These are phyloP conservation scores for Jackrogersella multiformis DNA, from an alignment of 495 filamentous ascomycete genomes.

Conservation along the genomic window DNA sequence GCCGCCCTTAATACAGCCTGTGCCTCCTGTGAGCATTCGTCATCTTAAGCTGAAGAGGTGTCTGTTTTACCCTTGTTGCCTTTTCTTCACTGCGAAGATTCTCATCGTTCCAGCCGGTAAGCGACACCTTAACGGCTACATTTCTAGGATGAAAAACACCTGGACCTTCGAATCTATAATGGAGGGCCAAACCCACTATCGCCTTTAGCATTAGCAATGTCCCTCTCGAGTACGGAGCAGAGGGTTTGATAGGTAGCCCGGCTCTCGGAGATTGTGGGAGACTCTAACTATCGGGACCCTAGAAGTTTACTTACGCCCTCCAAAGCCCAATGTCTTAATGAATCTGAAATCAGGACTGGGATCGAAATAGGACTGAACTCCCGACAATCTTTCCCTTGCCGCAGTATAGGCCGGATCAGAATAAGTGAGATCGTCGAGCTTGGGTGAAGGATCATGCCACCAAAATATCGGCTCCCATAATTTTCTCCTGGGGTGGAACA, in stretches of 20 bases:
- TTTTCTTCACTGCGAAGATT: conserved; percentile 12
- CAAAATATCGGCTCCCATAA: too few species aligned
- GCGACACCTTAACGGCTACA: conserved; percentile 15
- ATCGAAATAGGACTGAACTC: not conserved
- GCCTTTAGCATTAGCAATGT: not conserved
- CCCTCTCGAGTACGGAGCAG: not conserved
- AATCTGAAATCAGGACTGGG: not conserved
- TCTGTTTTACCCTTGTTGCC: not conserved
- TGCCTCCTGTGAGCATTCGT: not conserved
- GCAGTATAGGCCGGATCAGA: not conserved
- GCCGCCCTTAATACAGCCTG: conserved; percentile 13
- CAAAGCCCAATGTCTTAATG: conserved; percentile 17
- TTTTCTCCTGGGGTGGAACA: too few species aligned
- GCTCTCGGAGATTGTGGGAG: not conserved
- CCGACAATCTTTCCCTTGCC: not conserved
- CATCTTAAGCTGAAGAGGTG: too few species aligned
- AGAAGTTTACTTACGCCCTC: conserved; percentile 23
- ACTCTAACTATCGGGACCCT: not conserved
- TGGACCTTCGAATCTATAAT: conserved; percentile 2
- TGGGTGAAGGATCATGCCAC: not conserved
- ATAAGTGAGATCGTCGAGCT: not conserved
- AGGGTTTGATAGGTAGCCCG: not conserved
- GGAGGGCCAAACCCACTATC: conserved; percentile 30
- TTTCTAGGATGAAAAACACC: not conserved
- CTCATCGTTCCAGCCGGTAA: not conserved